Evolutionary conservation across 192 early-diverging fungal genomes (phyloP), one percentile per base, ranked within the genome.

Genomic region (Dissophora ornata): DNA sequence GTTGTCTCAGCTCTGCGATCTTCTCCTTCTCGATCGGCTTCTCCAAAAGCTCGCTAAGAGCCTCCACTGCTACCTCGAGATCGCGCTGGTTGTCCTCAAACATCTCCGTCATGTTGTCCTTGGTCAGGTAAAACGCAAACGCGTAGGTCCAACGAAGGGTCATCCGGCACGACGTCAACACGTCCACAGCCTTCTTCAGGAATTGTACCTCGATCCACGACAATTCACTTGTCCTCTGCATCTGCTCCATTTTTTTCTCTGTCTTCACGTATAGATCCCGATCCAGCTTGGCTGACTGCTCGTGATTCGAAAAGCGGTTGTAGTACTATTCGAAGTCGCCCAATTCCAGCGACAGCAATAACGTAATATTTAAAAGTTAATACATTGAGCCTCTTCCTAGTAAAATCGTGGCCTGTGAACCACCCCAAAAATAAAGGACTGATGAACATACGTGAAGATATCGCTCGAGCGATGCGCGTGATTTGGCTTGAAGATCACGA

Each of bases 191-290:
- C 34, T 91, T 91, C 52, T 88, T 87, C 29, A 99, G 79, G 79
- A 99, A 99, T 82, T 99, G 97, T 5, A 97, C 96, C 83, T 99
- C 95, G 69, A 98, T 98, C 97, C 96, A 99, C 21, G 94, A 95
- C 50, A 99, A 80, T 18, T 90, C 89, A 28, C 91, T 90, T 6
- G 88, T 88, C 56, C 89, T 86, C 80, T 98, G 98, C 89, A 99
- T 92, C 69, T 93, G 92, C 64, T 95, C 94, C 96, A 99, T 98
- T 73, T 95, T 95, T 55, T 88, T 88, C 59, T 95, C 95, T 19
- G 95, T 95, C 80, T 93, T 92, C 26, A 86, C 81, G 53, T 92
- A 90, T 42, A 94, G 80, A 38, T 95, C 90, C 44, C 86, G 85
- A 74, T 93, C 91, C 30, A 97, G 79, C 46, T 93, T 94, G 21